A percentile compares a stretch with the other conserved stretches of the same genome.
Evolutionary conservation across 108 stramenopile genomes (phyloP).

Genomic region (Pseudonitzschia pungens): DNA sequence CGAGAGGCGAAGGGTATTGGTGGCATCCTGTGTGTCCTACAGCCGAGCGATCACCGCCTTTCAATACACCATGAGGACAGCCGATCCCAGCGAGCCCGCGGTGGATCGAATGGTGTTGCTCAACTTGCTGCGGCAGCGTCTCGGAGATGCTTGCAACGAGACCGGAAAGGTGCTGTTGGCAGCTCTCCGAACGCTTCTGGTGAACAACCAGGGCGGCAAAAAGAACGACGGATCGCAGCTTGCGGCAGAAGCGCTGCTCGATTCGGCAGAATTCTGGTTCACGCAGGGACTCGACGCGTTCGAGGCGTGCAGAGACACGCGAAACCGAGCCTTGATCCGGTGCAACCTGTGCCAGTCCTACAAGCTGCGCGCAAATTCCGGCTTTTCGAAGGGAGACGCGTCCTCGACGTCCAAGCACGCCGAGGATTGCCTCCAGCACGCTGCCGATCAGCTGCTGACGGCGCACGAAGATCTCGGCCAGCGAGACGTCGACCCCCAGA

Average conservation of each 20-base stretch:
- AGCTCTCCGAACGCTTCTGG: conserved; percentile 53
- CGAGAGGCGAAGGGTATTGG: conserved; percentile 68
- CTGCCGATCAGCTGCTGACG: conserved; percentile 66
- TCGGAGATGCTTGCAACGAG: conserved; percentile 89
- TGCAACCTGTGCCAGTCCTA: conserved; percentile 83
- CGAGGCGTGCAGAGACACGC: conserved; percentile 50
- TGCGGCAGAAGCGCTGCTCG: conserved; percentile 51
- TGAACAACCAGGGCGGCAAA: conserved; percentile 1
- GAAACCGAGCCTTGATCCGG: conserved; percentile 72
- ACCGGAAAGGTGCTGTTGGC: conserved; percentile 71
- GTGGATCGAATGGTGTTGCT: conserved; percentile 10
- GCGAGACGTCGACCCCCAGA: conserved; percentile 65
- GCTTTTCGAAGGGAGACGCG: conserved; percentile 37
- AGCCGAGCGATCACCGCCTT: conserved; percentile 60
- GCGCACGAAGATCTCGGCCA: conserved; percentile 72
- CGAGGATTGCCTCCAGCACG: conserved; percentile 75
- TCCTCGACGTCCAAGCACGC: conserved; percentile 43
- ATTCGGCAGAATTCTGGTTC: conserved; percentile 86
- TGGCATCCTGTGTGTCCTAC: conserved; percentile 73
- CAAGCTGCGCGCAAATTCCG: conserved; percentile 74
- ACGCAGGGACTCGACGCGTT: conserved; percentile 62
- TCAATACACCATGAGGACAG: conserved; percentile 14
- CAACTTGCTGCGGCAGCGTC: conserved; percentile 62
- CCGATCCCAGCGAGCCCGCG: neutral
- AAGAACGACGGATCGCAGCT: conserved; percentile 8